phyloP scores from a whole-genome alignment of 192 early-diverging fungal species.

The Anaeromyces robustus region DNA sequence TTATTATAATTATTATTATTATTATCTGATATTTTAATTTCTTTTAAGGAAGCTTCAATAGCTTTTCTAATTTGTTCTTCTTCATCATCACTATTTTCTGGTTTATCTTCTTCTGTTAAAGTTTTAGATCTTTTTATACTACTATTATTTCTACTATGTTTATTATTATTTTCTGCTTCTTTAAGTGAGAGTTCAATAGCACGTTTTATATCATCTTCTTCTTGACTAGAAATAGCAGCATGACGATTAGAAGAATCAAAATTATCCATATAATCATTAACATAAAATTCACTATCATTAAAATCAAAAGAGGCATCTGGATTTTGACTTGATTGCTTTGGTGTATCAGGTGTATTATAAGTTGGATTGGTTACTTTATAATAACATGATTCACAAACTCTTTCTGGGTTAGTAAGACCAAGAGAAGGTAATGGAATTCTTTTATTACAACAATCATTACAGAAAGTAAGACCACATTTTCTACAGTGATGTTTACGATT shows the following conservation, averaged over 20 bases:
- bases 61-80: constrained; percentile 15
- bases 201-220: constrained; percentile 79
- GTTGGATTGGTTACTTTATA: constrained; percentile 38
- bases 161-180: constrained; percentile 28
- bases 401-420: constrained; percentile 75
- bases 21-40: constrained; percentile 25
- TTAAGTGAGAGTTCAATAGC: constrained; percentile 87
- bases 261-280: neutral
- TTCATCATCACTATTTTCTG: constrained; percentile 3
- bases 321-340: neutral
- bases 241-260: neutral
- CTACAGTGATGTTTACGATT: constrained; percentile 98
- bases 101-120: neutral
- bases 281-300: neutral
- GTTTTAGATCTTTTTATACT: constrained; percentile 20
- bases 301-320: too few relatives aligned
- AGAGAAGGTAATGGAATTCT: constrained; percentile 64
- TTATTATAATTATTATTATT: neutral
- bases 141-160: constrained; percentile 19
- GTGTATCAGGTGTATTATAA: constrained; percentile 1
- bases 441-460: constrained; percentile 85
- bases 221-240: constrained; percentile 24
- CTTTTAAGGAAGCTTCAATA: constrained; percentile 59
- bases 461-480: constrained; percentile 88
- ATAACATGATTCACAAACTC: constrained; percentile 91